phyloP scores from a whole-genome alignment of 208 protist species.

The Zelonia costaricensis region DNA sequence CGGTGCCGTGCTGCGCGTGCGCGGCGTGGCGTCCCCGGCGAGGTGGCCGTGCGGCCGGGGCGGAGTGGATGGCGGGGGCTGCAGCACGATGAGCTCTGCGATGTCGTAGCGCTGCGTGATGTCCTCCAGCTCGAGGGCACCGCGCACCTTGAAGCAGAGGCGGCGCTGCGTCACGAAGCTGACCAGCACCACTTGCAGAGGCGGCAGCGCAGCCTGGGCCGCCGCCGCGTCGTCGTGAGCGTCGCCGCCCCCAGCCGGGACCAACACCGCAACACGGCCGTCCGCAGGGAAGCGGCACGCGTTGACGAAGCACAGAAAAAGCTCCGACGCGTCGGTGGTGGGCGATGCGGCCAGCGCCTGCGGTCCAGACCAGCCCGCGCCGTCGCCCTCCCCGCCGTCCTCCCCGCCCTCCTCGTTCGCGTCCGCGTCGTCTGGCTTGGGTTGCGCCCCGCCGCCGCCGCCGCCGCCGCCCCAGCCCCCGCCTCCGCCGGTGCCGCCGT shows the following conservation, averaged over 20 bases:
- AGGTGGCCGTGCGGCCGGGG: not conserved
- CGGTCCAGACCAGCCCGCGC: not conserved
- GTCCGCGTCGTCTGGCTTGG: conserved; percentile 8
- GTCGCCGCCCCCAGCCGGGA: not conserved
- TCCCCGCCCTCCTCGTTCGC: conserved; percentile 14
- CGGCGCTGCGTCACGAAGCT: conserved; percentile 77
- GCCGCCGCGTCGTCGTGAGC: not conserved
- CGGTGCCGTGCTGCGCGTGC: not conserved
- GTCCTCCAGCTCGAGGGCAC: conserved; percentile 65
- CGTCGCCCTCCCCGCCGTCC: conserved; percentile 21
- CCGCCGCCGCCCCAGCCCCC: conserved; percentile 4
- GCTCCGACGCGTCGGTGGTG: conserved; percentile 47
- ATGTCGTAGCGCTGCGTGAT: conserved; percentile 71
- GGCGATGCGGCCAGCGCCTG: not conserved
- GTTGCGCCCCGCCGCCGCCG: not conserved
- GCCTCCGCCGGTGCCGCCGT: too few relatives aligned
- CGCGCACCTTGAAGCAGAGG: conserved; percentile 22
- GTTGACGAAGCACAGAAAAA: conserved; percentile 69
- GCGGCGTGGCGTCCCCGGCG: not conserved
- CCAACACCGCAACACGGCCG: not conserved
- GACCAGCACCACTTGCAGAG: conserved; percentile 53
- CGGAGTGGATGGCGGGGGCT: not conserved
- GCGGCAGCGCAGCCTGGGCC: not conserved
- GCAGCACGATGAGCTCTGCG: conserved; percentile 70
- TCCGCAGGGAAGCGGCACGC: not conserved